Base-by-base conservation (phyloP, 2,329 filamentous ascomycete species). In the Pseudogymnoascus pannorum region DNA sequence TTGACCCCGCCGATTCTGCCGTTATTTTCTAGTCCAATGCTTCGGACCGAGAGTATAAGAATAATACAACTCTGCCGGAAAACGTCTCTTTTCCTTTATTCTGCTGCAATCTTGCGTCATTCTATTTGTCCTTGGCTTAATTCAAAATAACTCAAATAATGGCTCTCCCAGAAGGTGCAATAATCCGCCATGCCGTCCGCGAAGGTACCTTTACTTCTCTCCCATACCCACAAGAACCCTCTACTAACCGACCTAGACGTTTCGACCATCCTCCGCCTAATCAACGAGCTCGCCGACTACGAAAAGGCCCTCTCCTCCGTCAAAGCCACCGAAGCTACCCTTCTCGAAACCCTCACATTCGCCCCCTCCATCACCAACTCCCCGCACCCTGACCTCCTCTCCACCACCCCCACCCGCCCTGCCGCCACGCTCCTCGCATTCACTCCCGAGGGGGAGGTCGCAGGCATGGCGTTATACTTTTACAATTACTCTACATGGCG, bases 401-500 rank as follows among this genome's bases (percentile, higher is more conserved):
- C 81, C 5, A 86, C 82, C 58, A 78, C 81, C 0, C 73, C 82
- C 1, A 68, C 74, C 4, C 78, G 77, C n/a, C 90, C 87, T 29
- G 89, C 92, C 16, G 88, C 91, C 64, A 93, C 90, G 58, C 79
- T 95, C 33, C 75, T 95, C 8, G 75, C 93, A 60, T 79, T 80
- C 67, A 72, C 73, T 1, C 76, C 79, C 26, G 74, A 76, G 5
- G 74, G 77, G 9, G 71, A 76, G 38, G 73, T 73, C 0, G 89
- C 85, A 0, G 91, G 88, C 57, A 91, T 97, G 83, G 92, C 92
- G 1, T 76, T 97, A 40, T 97, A 92, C 77, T 97, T 96, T 74
- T 92, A 93, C 80, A 97, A 93, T 76, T 97, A 96, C 76, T 91
- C 87, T 71, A 97, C 93, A 0, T 97, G 94, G 94, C 84, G 89